phyloP scores from a whole-genome alignment of 2,329 filamentous ascomycete genomes.

The Ophiostoma sp. region DNA sequence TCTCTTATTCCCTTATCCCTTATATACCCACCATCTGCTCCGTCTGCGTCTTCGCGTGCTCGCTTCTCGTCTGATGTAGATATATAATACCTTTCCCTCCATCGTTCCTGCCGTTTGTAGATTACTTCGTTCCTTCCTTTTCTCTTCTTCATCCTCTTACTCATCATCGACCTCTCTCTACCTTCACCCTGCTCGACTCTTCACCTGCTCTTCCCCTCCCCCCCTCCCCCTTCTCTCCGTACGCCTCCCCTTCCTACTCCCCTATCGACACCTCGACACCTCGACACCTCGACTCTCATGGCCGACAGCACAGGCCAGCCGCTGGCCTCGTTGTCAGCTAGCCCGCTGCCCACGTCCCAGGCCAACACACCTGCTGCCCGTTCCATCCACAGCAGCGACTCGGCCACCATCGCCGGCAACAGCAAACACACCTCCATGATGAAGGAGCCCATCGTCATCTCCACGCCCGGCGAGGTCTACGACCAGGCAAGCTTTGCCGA shows the following conservation, averaged over 20 bases:
- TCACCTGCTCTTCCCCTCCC: neutral
- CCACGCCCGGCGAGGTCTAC: neutral
- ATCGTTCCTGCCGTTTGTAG: slow-evolving; percentile 6
- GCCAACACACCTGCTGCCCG: neutral
- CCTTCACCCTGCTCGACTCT: neutral
- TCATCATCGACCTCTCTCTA: neutral
- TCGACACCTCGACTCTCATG: neutral
- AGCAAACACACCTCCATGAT: neutral
- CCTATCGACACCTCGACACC: neutral
- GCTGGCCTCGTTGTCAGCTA: neutral
- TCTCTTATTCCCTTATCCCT: neutral
- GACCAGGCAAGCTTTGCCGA: neutral
- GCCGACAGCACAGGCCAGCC: slow-evolving; percentile 4
- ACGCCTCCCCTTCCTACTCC: neutral
- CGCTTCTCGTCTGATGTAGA: neutral
- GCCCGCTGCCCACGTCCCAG: neutral
- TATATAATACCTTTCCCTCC: neutral
- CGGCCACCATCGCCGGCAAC: slow-evolving; percentile 8
- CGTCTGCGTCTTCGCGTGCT: neutral
- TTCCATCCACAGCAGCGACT: slow-evolving; percentile 10
- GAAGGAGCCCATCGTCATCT: slow-evolving; percentile 5
- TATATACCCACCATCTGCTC: neutral
- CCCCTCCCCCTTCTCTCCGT: neutral
- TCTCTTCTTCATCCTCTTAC: neutral
- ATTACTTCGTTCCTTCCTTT: slow-evolving; percentile 1